Percentiles rank a stretch among this genome's conserved stretches.
phyloP scores from a whole-genome alignment of 495 filamentous ascomycete species.

The Xylaria longipes region DNA sequence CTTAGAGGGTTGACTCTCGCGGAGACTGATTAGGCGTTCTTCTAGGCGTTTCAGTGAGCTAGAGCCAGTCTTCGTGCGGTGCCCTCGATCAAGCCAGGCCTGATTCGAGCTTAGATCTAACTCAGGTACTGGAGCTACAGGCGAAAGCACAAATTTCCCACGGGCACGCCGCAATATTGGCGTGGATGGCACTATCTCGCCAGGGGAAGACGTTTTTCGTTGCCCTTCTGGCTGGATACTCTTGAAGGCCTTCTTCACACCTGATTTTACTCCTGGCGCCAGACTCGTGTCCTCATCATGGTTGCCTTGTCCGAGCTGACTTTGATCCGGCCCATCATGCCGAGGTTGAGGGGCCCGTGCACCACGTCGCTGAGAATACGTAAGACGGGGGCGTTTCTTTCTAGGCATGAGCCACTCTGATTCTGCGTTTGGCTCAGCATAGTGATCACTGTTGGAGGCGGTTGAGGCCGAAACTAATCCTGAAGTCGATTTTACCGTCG shows the following conservation, averaged over 20 bases:
- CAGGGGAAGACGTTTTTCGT: constrained; percentile 21
- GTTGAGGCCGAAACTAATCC: constrained; percentile 4
- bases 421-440: background rate
- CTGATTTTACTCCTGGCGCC: constrained; percentile 3
- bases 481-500: background rate
- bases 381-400: constrained; percentile 37
- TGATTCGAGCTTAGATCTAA: constrained; percentile 8
- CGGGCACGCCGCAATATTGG: constrained; percentile 37
- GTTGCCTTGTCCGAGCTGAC: background rate
- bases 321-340: background rate
- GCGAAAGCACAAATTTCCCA: constrained; percentile 29
- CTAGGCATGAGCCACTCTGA: constrained; percentile 35
- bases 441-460: constrained; percentile 12
- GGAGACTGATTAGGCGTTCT: constrained; percentile 31
- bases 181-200: constrained; percentile 37
- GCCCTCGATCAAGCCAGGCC: constrained; percentile 11
- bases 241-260: constrained; percentile 24
- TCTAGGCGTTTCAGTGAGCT: constrained; percentile 31
- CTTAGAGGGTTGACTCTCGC: constrained; percentile 25
- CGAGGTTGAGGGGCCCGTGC: background rate
- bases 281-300: constrained; percentile 15
- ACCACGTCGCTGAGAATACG: constrained; percentile 36
- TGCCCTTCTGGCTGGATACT: constrained; percentile 7
- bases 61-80: constrained; percentile 17
- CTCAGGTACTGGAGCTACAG: background rate